These are phyloP conservation scores for Amanita muscaria DNA, from an alignment of 768 basidiomycete genomes.

Conservation along the genomic window DNA sequence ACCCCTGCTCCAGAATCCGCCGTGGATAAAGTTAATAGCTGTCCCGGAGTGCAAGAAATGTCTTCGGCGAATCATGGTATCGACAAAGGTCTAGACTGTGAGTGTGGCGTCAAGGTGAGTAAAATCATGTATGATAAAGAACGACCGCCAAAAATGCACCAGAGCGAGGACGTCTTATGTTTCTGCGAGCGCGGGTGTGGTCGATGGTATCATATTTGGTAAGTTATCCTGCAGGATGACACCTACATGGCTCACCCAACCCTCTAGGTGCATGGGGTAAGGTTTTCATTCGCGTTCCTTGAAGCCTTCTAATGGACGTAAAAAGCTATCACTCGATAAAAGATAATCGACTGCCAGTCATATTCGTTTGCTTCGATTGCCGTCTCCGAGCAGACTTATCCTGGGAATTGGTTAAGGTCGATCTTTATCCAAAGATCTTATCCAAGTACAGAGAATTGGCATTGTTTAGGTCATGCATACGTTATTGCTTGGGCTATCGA, in stretches of 20 bases:
- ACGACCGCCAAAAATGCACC: background rate
- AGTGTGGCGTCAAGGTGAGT: slow-evolving; percentile 54
- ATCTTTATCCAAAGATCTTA: slow-evolving; percentile 49
- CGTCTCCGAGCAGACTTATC: slow-evolving; percentile 55
- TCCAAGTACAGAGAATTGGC: slow-evolving; percentile 62
- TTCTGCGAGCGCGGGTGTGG: slow-evolving; percentile 69
- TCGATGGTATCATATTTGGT: slow-evolving; percentile 76
- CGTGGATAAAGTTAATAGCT: background rate
- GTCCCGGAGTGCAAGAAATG: background rate
- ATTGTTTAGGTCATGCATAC: slow-evolving; percentile 47
- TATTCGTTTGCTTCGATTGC: slow-evolving; percentile 72
- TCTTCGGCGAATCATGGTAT: background rate
- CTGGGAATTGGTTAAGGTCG: slow-evolving; percentile 61
- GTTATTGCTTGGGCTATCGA: background rate
- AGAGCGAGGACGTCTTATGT: slow-evolving; percentile 50
- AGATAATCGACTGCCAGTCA: slow-evolving; percentile 49
- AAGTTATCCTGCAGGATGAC: background rate
- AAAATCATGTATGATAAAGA: background rate
- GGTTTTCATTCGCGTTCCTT: background rate
- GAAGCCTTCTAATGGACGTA: background rate
- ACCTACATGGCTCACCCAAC: background rate
- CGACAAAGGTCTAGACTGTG: slow-evolving; percentile 31
- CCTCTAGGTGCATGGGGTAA: slow-evolving; percentile 54
- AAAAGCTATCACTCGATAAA: slow-evolving; percentile 51
- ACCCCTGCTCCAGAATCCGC: background rate